Evolutionary conservation across 805 yeast species (phyloP).

Genomic region (Cyberlindnera bimundalis): DNA sequence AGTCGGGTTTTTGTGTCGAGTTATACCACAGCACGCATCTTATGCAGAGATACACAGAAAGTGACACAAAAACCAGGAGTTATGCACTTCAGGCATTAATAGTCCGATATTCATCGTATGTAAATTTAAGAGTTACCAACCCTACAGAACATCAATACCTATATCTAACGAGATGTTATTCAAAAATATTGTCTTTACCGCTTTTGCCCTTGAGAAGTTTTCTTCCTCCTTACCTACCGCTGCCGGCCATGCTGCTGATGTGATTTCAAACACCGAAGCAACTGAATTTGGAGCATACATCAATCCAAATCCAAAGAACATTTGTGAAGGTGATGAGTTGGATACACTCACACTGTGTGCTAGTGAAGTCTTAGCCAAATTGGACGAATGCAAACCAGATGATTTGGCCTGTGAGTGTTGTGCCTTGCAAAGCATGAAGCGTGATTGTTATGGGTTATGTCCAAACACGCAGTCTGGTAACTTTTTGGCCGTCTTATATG

Average conservation of each 20-base stretch:
- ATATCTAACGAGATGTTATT: slow-evolving; percentile 22
- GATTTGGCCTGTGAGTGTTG: slow-evolving; percentile 57
- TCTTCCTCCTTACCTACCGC: background rate
- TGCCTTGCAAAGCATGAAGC: slow-evolving; percentile 47
- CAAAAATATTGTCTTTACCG: slow-evolving; percentile 3
- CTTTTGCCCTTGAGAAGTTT: slow-evolving; percentile 1
- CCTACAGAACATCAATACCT: too few relatives aligned
- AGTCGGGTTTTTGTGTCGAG: too few relatives aligned
- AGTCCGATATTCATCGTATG: too few relatives aligned
- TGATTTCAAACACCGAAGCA: slow-evolving; percentile 20
- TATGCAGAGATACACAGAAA: too few relatives aligned
- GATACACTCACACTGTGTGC: slow-evolving; percentile 42
- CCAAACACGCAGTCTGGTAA: slow-evolving; percentile 45
- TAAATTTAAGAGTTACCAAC: too few relatives aligned
- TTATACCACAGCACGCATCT: too few relatives aligned
- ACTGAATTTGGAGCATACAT: slow-evolving; percentile 41
- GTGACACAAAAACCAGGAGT: too few relatives aligned
- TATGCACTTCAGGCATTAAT: too few relatives aligned
- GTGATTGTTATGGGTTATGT: slow-evolving; percentile 45
- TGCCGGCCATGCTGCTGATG: slow-evolving; percentile 15
- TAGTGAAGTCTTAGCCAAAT: slow-evolving; percentile 41
- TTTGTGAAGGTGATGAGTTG: slow-evolving; percentile 43
- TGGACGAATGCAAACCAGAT: slow-evolving; percentile 49
- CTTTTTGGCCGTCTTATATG: slow-evolving; percentile 41
- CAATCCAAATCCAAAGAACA: slow-evolving; percentile 44